Evolutionary conservation across 1,284 basidiomycete genomes (phyloP), one percentile per base, ranked within the genome.

Genomic region (Trametes hirsuta): DNA sequence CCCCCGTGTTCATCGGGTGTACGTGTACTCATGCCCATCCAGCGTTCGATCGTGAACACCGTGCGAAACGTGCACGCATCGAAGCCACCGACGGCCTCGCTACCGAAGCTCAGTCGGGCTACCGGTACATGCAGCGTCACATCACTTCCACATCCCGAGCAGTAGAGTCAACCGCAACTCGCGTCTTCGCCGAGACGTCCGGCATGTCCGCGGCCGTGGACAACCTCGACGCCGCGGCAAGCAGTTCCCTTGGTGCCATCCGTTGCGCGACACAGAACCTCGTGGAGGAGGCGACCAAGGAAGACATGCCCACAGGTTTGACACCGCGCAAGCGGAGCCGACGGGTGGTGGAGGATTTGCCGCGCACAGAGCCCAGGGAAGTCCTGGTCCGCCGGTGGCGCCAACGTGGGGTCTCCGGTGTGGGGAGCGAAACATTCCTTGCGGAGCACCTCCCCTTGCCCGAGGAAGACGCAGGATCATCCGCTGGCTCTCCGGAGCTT

Each of bases 271-370:
- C 82, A 6, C 76, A 80, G 36, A 75, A 76, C 11, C 75, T 93
- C n/a, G 67, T 81, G 4, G 81, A 84, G 24, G 77, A 86, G 55
- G 90, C 87, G 6, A 79, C 83, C 3, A 80, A 76, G 56, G 84
- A 87, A 57, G 90, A 91, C 66, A 71, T 75, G 34, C 75, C 87
- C 2, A 90, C 86, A 10, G 91, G 90, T 9, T 75, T 74, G 55
- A 93, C 91, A 4, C 91, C 91, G 25, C 82, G 82, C 45, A 93
- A 91, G 76, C 85, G 87, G 41, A 74, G 74, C 37, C 89, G 87
- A 84, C 75, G 86, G 59, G 88, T 86, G 64, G 76, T 79, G 5
- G 87, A 90, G 61, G 74, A 84, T 53, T 92, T 91, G 89, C 80
- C 85, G 47, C 74, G 88, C 55, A 91, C 90, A 8, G 77, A 82